Base-by-base conservation (phyloP, 306 rosid species). In the Cucurbita ficifolia region DNA sequence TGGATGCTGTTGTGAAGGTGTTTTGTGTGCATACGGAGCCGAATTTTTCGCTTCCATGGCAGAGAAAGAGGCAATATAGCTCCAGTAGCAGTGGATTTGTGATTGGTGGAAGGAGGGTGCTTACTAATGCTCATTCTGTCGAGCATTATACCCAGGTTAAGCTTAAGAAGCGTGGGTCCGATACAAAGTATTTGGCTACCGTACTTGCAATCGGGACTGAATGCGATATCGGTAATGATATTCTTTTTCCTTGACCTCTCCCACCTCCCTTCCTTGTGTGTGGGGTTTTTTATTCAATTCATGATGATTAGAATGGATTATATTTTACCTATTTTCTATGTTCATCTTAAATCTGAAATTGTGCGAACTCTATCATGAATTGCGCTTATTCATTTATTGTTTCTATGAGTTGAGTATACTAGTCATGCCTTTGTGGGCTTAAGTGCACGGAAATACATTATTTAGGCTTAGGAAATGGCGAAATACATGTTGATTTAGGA, bases 131-230 rank as follows among this genome's bases (percentile, higher is more conserved):
- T 43, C 97, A 95, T 78, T 95, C 97, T 0, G 99, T 91, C 45
- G 97, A 91, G 88, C 96, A 95, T 70, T 80, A 89, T 57, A 95
- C 96, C 3, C 97, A 88, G 84, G 97, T 95, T 22, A 95, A 91
- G 87, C 90, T 95, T 63, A 95, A 95, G 85, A 95, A 95, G 82
- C 95, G 96, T 42, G 99, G 99, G 64, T 95, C 97, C 6, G 96
- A 95, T 72, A 95, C 96, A 0, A 91, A 95, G 82, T 95, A 86
- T 82, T 81, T 95, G 86, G 99, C 99, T 10, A 91, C 87, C 9
- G 99, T 95, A 10, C 91, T 95, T n/a, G 91, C 97, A 70, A 95
- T 95, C 70, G 99, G 99, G 75, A 91, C 99, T 0, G 97, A 91
- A 75, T 95, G 99, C 56, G 99, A 95, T 73, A 88, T 95, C 56